phyloP scores from a whole-genome alignment of 164 flowering plant species.

The Magnolia kwangsiensis region DNA sequence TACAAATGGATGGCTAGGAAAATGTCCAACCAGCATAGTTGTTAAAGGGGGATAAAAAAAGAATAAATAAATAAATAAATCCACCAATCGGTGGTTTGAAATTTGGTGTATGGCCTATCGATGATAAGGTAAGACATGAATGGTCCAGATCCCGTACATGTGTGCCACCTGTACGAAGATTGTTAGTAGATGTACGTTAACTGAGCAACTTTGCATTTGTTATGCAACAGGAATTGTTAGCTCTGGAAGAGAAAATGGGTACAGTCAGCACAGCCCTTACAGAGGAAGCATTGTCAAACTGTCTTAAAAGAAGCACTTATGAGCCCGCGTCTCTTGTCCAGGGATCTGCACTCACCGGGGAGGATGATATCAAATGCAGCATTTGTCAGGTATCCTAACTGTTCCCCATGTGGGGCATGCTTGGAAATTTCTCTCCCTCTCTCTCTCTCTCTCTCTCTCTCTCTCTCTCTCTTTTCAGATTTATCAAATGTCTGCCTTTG shows the following conservation, averaged over 20 bases:
- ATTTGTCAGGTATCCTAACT: constrained; percentile 81
- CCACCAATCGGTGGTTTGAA: not conserved
- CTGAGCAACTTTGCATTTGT: not conserved
- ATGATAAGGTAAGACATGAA: too few relatives aligned
- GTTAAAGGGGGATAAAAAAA: not conserved
- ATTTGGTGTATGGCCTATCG: not conserved
- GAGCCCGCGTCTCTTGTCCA: constrained; percentile 17
- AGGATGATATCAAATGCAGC: constrained; percentile 79
- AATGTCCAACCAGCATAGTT: not conserved
- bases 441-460: too few relatives aligned
- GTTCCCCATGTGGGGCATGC: not conserved
- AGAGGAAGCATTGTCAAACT: constrained; percentile 62
- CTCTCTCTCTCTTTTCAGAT: too few relatives aligned
- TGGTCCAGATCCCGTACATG: too few relatives aligned
- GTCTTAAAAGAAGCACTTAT: constrained; percentile 52
- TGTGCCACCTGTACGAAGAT: too few relatives aligned
- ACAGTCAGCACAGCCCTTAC: constrained; percentile 90
- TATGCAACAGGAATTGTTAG: constrained; percentile 68
- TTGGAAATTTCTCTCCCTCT: not conserved
- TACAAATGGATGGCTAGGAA: not conserved
- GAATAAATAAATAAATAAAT: too few relatives aligned
- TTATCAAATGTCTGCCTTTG: too few relatives aligned
- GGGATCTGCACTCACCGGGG: constrained; percentile 8
- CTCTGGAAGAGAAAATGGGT: constrained; percentile 94
- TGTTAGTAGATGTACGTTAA: too few relatives aligned